Conservation (phyloP, 345 rosid genomes). For the Abelmoschus esculentus region DNA sequence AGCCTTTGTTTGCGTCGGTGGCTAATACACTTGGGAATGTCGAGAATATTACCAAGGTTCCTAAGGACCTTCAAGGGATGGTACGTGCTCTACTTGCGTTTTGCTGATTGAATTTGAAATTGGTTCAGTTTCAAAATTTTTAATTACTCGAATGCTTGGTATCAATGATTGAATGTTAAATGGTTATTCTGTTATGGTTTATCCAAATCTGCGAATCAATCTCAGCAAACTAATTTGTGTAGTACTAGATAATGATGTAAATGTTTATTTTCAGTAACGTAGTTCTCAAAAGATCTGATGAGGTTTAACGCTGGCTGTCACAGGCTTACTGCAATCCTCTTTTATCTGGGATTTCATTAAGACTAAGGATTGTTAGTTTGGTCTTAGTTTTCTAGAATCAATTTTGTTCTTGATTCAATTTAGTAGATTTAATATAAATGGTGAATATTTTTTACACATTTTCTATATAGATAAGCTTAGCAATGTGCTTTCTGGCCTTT, state of each 20-base stretch:
- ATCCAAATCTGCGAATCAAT: background rate
- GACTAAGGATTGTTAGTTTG: background rate
- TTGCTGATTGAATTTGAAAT: background rate
- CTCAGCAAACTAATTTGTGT: background rate
- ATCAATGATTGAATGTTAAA: background rate
- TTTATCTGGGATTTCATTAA: background rate
- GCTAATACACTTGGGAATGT: conserved; percentile 79
- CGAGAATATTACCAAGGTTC: background rate
- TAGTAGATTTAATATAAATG: background rate
- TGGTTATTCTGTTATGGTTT: background rate
- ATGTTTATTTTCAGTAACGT: background rate
- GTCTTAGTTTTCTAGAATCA: background rate
- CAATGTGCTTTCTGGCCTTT: background rate
- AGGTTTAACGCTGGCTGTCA: background rate
- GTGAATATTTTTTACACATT: background rate
- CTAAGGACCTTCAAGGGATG: conserved; percentile 62
- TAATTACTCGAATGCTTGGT: background rate
- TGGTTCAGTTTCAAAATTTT: background rate
- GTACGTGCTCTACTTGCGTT: conserved; percentile 24
- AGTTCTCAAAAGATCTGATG: background rate
- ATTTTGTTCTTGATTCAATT: background rate
- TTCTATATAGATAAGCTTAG: background rate
- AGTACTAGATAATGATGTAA: background rate
- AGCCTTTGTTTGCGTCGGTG: conserved; percentile 86
- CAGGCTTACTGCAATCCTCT: background rate